These are phyloP conservation scores for Microbotryum lychnidis-dioicae DNA, from an alignment of 1,284 basidiomycete species.

Conservation along the genomic window DNA sequence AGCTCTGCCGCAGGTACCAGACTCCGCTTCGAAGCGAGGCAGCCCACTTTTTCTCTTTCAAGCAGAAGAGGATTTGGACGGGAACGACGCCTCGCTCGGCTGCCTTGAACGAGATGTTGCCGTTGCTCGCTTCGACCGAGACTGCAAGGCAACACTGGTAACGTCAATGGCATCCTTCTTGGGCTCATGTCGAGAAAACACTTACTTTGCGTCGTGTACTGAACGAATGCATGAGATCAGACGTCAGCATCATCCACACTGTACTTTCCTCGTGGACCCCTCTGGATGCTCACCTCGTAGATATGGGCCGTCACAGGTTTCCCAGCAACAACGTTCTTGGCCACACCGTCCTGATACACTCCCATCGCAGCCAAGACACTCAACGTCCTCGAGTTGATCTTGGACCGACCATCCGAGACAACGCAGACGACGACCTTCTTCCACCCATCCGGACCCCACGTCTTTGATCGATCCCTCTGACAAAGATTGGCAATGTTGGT, in stretches of 20 bases:
- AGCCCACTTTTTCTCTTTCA: constrained; percentile 21
- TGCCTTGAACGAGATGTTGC: constrained; percentile 67
- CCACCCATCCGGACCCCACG: constrained; percentile 95
- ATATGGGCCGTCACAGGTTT: constrained; percentile 83
- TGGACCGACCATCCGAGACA: constrained; percentile 70
- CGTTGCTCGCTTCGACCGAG: constrained; percentile 55
- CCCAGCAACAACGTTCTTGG: constrained; percentile 80
- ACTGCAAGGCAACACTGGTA: constrained; percentile 45
- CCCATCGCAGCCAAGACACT: constrained; percentile 68
- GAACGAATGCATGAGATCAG: too few relatives aligned
- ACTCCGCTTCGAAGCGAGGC: not conserved
- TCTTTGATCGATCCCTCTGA: constrained; percentile 72
- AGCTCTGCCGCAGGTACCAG: too few relatives aligned
- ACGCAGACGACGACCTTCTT: constrained; percentile 90
- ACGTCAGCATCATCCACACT: not conserved
- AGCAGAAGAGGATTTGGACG: constrained; percentile 79
- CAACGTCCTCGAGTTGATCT: constrained; percentile 77
- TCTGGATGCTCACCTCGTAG: constrained; percentile 56
- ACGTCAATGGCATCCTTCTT: too few relatives aligned
- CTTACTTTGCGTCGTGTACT: constrained; percentile 65
- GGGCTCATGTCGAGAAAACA: constrained; percentile 11
- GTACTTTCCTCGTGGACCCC: constrained; percentile 38
- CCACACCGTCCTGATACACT: constrained; percentile 83
- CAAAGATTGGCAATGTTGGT: constrained; percentile 64
- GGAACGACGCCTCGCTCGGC: constrained; percentile 72